Evolutionary conservation across 768 basidiomycete genomes (phyloP), one percentile per base, ranked within the genome.

Genomic region (Hericium erinaceus): DNA sequence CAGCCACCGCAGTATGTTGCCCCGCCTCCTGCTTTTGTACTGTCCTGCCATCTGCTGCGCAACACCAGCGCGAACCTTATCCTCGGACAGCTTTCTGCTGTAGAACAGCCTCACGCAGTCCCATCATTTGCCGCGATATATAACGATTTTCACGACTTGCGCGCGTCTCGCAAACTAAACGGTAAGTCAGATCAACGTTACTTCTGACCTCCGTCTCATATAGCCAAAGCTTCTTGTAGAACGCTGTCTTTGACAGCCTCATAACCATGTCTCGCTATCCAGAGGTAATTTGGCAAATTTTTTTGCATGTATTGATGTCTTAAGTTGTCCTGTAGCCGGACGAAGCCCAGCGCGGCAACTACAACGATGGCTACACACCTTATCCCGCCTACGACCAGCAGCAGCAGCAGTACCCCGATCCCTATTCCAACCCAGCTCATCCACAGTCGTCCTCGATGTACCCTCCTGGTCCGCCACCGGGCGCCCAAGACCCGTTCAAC

Each of bases 311-410:
- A 15, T 40, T 11, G 41, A 18, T 41, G 39, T 2, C 13, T 16
- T 56, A 46, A 20, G 10, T 16, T n/a, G 22, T 11, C 18, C 11
- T 11, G 16, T 55, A 87, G 82, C 77, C 81, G 4, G 83, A 88
- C 68, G 83, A 87, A 68, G 80, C 75, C 13, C 84, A 85, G 61
- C 76, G 72, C 16, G 70, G 79, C 28, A 79, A 78, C 57, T 85
- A 87, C 69, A 85, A 86, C 64, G 85, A 89, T 58, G 83, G 84
- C 0, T 83, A 83, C 68, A 74, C 72, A 59, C 76, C 80, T 8
- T 81, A 85, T 60, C 64, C 70, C 53, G 26, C 66, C 51, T 67
- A 66, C 64, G 60, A 69, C 22, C 40, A 65, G 18, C 64, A 72
- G 58, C 64, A 64, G 39, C 69, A 63, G 46, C 72, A 74, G 20